A percentile compares a stretch with the other conserved stretches of the same genome.
Evolutionary conservation across 1,139 yeast genomes (phyloP).

Genomic region (Hemisphaericaspora lyxosophila): DNA sequence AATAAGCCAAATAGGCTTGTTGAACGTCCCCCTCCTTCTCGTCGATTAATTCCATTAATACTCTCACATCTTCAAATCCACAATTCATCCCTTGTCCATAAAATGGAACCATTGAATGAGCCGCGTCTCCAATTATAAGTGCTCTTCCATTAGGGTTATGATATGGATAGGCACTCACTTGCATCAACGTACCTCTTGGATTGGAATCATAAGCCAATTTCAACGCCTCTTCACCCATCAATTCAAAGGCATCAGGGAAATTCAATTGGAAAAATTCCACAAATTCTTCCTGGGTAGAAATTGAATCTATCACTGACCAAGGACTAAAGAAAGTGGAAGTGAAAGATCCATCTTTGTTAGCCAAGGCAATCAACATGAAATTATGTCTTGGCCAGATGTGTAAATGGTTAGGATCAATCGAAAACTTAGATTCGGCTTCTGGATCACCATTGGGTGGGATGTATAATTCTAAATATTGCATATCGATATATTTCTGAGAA

Average conservation of each 20-base stretch:
- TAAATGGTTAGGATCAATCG: slow-evolving; percentile 70
- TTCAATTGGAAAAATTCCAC: slow-evolving; percentile 54
- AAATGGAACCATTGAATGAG: slow-evolving; percentile 96
- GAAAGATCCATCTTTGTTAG: slow-evolving; percentile 82
- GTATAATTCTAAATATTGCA: slow-evolving; percentile 76
- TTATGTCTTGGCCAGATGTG: slow-evolving; percentile 93
- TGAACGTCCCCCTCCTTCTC: slow-evolving; percentile 39
- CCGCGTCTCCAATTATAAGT: slow-evolving; percentile 85
- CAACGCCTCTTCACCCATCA: slow-evolving; percentile 64
- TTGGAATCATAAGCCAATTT: slow-evolving; percentile 52
- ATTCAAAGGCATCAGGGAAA: slow-evolving; percentile 72
- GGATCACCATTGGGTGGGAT: slow-evolving; percentile 56
- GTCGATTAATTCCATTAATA: slow-evolving; percentile 58
- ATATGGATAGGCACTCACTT: slow-evolving; percentile 67
- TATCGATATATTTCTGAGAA: slow-evolving; percentile 76
- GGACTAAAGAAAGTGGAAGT: slow-evolving; percentile 91
- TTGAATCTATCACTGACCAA: slow-evolving; percentile 59
- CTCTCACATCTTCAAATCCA: slow-evolving; percentile 87
- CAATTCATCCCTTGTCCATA: slow-evolving; percentile 98
- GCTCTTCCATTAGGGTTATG: slow-evolving; percentile 61
- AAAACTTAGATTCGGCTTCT: slow-evolving; percentile 28
- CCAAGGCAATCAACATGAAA: slow-evolving; percentile 86
- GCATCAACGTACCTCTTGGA: slow-evolving; percentile 78
- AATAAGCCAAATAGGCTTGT: slow-evolving; percentile 58
- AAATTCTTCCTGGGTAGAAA: slow-evolving; percentile 46